A percentile compares a stretch with the other conserved stretches of the same genome.
phyloP scores from a whole-genome alignment of 2,329 filamentous ascomycete genomes.

The Paraphoma sp. region DNA sequence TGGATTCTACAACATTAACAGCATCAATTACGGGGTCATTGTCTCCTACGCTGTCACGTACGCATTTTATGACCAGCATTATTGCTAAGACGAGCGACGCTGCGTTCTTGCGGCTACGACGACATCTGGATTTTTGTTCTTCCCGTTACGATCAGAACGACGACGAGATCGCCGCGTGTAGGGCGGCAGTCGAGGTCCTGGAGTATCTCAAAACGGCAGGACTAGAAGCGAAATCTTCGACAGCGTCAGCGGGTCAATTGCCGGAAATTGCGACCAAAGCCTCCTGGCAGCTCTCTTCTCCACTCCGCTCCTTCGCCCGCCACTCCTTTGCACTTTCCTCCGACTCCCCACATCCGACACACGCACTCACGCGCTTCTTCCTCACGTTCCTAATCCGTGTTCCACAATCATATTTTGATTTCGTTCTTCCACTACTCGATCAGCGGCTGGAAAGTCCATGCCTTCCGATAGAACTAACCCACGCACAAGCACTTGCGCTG shows the following conservation, averaged over 20 bases:
- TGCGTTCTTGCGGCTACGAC: constrained; percentile 9
- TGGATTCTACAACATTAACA: not conserved
- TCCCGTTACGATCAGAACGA: not conserved
- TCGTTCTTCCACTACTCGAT: constrained; percentile 16
- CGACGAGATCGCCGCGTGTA: not conserved
- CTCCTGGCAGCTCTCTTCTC: not conserved
- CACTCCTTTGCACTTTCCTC: not conserved
- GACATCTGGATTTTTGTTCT: constrained; percentile 3
- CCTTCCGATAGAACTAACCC: constrained; percentile 11
- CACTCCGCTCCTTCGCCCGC: not conserved
- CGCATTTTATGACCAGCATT: constrained; percentile 14
- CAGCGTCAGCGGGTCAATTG: too few relatives aligned
- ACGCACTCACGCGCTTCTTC: constrained; percentile 9
- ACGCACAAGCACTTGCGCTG: constrained; percentile 22
- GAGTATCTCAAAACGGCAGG: not conserved
- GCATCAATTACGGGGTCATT: constrained; percentile 5
- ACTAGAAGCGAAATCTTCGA: too few relatives aligned
- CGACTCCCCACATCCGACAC: not conserved
- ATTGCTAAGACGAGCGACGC: constrained; percentile 10
- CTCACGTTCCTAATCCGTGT: constrained; percentile 14
- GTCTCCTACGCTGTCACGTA: constrained; percentile 5
- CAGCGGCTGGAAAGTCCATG: constrained; percentile 9
- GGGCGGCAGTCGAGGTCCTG: not conserved
- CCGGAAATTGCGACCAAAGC: too few relatives aligned
- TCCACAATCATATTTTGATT: constrained; percentile 11